phyloP scores from a whole-genome alignment of 2,329 filamentous ascomycete genomes.

The Diaporthe capsici region DNA sequence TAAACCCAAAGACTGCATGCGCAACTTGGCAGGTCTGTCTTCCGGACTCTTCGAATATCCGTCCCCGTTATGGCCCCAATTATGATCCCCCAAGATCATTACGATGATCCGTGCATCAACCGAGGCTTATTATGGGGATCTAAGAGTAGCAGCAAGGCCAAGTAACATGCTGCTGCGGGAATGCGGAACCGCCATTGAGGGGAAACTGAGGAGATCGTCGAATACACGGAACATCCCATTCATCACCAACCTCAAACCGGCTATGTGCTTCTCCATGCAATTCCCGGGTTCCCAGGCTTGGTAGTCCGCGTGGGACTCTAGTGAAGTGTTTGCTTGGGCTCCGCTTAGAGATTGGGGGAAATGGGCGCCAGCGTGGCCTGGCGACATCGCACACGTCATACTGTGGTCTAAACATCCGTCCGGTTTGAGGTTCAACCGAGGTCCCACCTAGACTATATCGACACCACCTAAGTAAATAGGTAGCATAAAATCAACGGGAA shows the following conservation, averaged over 20 bases:
- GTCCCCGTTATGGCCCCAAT: not conserved
- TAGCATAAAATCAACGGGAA: too few species aligned
- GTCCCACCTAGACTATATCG: not conserved
- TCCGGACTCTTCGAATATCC: not conserved
- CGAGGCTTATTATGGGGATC: not conserved
- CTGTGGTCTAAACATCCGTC: not conserved
- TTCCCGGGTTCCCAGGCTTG: not conserved
- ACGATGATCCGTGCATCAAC: not conserved
- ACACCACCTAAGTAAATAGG: not conserved
- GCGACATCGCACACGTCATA: constrained; percentile 5
- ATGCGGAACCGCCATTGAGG: constrained; percentile 10
- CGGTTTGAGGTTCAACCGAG: constrained; percentile 17
- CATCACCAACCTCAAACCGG: not conserved
- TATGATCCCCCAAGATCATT: not conserved
- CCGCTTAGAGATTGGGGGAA: not conserved
- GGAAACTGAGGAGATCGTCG: not conserved
- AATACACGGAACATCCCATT: not conserved
- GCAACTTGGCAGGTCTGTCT: not conserved
- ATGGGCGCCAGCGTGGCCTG: not conserved
- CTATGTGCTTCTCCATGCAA: not conserved
- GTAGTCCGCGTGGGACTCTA: not conserved
- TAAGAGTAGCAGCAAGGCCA: not conserved
- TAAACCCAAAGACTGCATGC: not conserved
- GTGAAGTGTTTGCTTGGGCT: not conserved
- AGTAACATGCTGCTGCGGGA: not conserved